Evolutionary conservation across 805 yeast species (phyloP).

Genomic region (Yamadazyma scolyti): DNA sequence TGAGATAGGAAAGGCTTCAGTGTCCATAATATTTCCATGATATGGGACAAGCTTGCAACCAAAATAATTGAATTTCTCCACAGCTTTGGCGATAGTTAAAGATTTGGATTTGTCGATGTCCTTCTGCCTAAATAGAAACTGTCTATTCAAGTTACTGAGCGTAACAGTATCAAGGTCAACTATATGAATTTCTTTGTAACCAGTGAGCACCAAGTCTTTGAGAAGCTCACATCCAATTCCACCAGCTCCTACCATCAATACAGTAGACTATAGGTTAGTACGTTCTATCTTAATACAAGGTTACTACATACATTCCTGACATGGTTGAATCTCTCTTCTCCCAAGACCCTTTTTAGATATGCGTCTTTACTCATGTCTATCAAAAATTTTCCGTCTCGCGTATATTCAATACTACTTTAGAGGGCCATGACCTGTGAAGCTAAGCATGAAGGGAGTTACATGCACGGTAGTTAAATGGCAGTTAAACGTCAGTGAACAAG

Average conservation of each 20-base stretch:
- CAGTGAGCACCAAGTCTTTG: conserved; percentile 73
- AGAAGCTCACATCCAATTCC: conserved; percentile 93
- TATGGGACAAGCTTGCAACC: conserved; percentile 67
- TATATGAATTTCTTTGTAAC: conserved; percentile 82
- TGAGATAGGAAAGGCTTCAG: conserved; percentile 58
- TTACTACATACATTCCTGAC: conserved; percentile 4
- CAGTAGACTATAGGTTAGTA: conserved; percentile 38
- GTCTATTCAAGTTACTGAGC: conserved; percentile 86
- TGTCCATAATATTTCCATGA: conserved; percentile 85
- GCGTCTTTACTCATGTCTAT: conserved; percentile 34
- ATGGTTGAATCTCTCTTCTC: conserved; percentile 4
- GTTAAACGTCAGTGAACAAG: conserved; percentile 56
- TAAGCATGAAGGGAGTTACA: too few relatives aligned
- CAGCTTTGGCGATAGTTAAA: conserved; percentile 79
- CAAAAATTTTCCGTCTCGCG: too few relatives aligned
- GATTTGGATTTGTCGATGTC: conserved; percentile 91
- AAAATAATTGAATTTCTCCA: conserved; percentile 60
- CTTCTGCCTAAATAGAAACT: conserved; percentile 81
- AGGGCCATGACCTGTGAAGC: too few relatives aligned
- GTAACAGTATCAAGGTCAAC: conserved; percentile 97
- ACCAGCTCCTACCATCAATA: conserved; percentile 90
- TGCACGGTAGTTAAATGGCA: too few relatives aligned
- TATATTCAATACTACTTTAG: too few relatives aligned
- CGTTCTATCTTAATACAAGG: too few relatives aligned
- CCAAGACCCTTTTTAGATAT: conserved; percentile 40